Base-by-base conservation (phyloP, 257 asterid species). In the Agastache rugosa region DNA sequence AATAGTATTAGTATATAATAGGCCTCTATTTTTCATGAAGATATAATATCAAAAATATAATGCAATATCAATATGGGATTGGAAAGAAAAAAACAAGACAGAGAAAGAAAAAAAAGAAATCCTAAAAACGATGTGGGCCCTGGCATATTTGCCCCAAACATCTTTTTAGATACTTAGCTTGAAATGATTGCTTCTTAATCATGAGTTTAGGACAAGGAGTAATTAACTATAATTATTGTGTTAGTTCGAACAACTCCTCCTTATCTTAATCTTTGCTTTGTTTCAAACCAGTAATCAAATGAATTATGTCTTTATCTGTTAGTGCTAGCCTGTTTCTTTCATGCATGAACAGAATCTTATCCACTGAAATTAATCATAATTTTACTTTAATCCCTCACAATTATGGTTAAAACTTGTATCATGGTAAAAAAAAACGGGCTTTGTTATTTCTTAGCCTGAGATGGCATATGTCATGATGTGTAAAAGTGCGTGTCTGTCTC, bases 261-360 rank as follows among this genome's bases (percentile, higher is more conserved):
- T 80, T 71, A 71, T 41, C 73, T 53, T 64, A 54, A 74, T 53
- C 16, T 56, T 59, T 48, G 42, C 62, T 71, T 70, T 34, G 34
- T 22, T 44, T 19, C 48, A 65, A 44, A 62, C 54, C 64, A 74
- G 41, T 47, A 54, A 70, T 75, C 42, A 62, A 58, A 50, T 53
- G 48, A 44, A 20, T 67, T 8, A 4, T 1, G 42, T 35, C 16
- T 63, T 59, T 39, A 17, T 74, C 65, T 10, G 16, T 69, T 63
- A 12, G 63, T 58, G 67, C 39, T 20, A 65, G 71, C 69, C 62
- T 70, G 73, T 63, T 68, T 17, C 6, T 7, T 71, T 42, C 78
- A 44, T 59, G 54, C 44, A 53, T 2, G 6, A 17, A 29, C 12
- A 10, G 9, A 67, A 59, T 48, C 75, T 73, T 48, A 60, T 37